Percentiles rank a stretch among this genome's conserved stretches.
These are phyloP conservation scores for Trichaptum fuscoviolaceum DNA, from an alignment of 768 basidiomycete species.

Conservation along the genomic window DNA sequence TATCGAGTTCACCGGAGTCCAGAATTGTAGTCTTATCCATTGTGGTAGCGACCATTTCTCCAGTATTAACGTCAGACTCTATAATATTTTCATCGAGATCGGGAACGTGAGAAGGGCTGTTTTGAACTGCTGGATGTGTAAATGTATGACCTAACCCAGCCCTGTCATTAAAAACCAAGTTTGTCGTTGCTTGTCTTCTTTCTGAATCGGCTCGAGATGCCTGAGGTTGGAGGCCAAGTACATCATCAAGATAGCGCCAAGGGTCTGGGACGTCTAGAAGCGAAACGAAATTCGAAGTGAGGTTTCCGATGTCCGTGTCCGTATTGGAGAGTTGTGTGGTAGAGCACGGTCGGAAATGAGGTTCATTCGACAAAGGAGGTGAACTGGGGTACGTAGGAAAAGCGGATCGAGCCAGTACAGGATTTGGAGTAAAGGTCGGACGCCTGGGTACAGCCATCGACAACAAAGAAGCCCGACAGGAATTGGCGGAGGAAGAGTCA, in stretches of 20 bases:
- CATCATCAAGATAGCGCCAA: conserved; percentile 5
- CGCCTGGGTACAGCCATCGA: background rate
- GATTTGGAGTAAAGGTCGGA: background rate
- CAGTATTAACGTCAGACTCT: background rate
- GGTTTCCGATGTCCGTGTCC: background rate
- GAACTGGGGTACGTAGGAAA: background rate
- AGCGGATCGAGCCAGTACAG: background rate
- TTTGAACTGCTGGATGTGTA: background rate
- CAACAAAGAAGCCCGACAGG: background rate
- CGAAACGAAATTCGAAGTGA: background rate
- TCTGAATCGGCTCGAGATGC: background rate
- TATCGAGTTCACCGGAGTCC: background rate
- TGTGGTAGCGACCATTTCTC: background rate
- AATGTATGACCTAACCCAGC: background rate
- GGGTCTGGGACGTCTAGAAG: background rate
- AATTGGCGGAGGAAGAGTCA: background rate
- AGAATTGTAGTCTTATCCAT: background rate
- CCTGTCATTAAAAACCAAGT: background rate
- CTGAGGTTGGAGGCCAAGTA: background rate
- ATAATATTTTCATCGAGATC: background rate
- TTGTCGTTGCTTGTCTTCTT: background rate
- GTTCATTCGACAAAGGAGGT: background rate
- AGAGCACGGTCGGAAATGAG: background rate
- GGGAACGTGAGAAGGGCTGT: background rate
- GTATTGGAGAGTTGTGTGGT: background rate